Percentiles rank a stretch among this genome's conserved stretches.
These are phyloP conservation scores for Diutina mesorugosa DNA, from an alignment of 1,139 yeast genomes.

Conservation along the genomic window DNA sequence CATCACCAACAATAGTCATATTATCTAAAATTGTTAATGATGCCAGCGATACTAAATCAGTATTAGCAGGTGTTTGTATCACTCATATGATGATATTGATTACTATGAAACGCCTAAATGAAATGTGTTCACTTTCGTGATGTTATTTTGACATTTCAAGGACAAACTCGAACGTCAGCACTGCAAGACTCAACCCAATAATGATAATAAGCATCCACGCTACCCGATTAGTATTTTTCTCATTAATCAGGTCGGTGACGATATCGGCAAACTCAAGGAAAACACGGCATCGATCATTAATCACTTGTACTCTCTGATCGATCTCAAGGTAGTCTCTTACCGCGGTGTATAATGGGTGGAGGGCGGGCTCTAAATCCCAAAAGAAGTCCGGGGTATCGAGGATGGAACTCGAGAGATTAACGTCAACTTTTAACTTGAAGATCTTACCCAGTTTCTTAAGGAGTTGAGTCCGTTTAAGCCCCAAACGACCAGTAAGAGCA, in stretches of 20 bases:
- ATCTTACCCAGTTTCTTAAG: conserved; percentile 80
- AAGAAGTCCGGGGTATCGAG: conserved; percentile 92
- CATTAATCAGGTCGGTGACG: conserved; percentile 88
- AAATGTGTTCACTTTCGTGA: background rate
- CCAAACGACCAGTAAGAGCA: conserved; percentile 81
- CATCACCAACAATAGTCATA: too few relatives aligned
- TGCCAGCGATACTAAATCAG: too few relatives aligned
- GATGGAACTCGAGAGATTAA: conserved; percentile 79
- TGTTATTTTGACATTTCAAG: conserved; percentile 10
- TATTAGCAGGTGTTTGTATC: too few relatives aligned
- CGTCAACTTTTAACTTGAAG: conserved; percentile 85
- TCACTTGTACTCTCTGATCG: conserved; percentile 85
- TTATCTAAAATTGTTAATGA: too few relatives aligned
- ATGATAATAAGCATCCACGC: conserved; percentile 85
- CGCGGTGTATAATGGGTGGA: conserved; percentile 83
- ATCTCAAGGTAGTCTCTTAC: conserved; percentile 87
- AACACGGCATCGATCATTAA: conserved; percentile 88
- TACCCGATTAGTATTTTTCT: conserved; percentile 78
- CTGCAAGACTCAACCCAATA: conserved; percentile 65
- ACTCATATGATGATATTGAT: too few relatives aligned
- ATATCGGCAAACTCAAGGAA: conserved; percentile 88
- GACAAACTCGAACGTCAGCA: conserved; percentile 35
- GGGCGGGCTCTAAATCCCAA: conserved; percentile 93
- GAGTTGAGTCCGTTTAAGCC: conserved; percentile 65
- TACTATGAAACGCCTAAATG: too few relatives aligned